Evolutionary conservation across 164 flowering plant genomes (phyloP), one percentile per base, ranked within the genome.

Genomic region (Piper longum): DNA sequence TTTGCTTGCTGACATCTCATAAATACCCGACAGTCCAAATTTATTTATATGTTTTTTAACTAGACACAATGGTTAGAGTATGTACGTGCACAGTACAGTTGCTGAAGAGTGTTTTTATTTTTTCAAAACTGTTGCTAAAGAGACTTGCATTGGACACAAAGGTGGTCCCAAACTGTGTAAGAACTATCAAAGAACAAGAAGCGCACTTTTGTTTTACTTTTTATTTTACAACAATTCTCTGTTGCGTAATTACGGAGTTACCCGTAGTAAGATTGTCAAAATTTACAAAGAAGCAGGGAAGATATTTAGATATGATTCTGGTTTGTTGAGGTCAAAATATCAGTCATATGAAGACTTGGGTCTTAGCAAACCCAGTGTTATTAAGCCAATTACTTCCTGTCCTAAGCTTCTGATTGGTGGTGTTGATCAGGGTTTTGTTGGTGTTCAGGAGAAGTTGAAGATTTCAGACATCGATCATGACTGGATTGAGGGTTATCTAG

Each of bases 171-270:
- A 26, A 26, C 36, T 26, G 36, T 26, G 36, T 26, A 26, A 26
- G 36, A 26, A 26, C 36, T 26, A 26, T 26, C 36, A 26, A 26
- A 26, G 36, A 26, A 26, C 36, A 26, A 26, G 36, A 26, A 26
- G 36, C 36, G 2, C 36, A 26, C 36, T 26, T 1, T 26, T 26
- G 36, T 26, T 26, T 26, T 26, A 26, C 36, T 59, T 85, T 75
- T 74, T 74, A 70, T 63, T 75, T n/a, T n/a, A n/a, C n/a, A n/a
- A n/a, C n/a, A n/a, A n/a, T n/a, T n/a, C n/a, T n/a, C n/a, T 79
- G 16, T 73, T 86, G 62, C 84, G 81, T 74, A 62, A 81, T 59
- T 84, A 81, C 69, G 97, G 97, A 3, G 36, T 87, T 70, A 62
- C 77, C 0, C 72, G 82, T 0, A 64, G 68, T 67, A 82, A 75